Percentiles rank a stretch among this genome's conserved stretches.
Conservation (phyloP, 2,329 filamentous ascomycete genomes). For the Leptographium lundbergii region DNA sequence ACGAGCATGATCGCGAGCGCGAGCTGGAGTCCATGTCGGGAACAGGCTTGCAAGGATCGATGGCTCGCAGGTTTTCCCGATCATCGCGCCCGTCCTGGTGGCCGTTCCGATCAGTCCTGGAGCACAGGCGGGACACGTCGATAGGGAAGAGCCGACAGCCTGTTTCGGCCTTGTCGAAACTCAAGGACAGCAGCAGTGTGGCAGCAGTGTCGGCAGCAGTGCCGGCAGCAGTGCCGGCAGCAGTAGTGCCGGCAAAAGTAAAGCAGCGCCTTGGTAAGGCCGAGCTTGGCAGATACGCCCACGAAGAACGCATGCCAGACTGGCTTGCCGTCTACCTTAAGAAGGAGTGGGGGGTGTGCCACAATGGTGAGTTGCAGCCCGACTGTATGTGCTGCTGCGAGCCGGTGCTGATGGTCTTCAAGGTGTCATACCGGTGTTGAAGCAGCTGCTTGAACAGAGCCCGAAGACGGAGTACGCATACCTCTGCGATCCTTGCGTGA, state of each 20-base stretch:
- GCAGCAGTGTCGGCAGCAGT: background rate
- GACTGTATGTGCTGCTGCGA: background rate
- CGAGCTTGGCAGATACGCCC: conserved; percentile 59
- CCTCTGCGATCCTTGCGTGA: conserved; percentile 61
- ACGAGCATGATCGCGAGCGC: background rate
- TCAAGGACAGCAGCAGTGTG: background rate
- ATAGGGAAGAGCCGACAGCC: background rate
- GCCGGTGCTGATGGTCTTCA: background rate
- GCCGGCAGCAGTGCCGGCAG: background rate
- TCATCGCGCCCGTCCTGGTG: background rate
- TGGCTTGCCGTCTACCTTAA: conserved; percentile 53
- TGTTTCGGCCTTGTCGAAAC: background rate
- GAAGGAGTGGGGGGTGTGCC: conserved; percentile 41
- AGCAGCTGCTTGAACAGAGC: conserved; percentile 53
- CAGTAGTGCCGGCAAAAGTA: background rate
- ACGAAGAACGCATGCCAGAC: conserved; percentile 62
- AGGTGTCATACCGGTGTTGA: conserved; percentile 49
- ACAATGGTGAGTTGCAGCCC: conserved; percentile 29
- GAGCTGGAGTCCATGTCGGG: background rate
- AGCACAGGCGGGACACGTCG: background rate
- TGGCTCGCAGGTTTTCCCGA: background rate
- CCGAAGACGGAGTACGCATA: conserved; percentile 56
- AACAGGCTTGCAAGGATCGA: background rate
- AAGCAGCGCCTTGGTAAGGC: conserved; percentile 27
- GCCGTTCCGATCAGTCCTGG: background rate